These are phyloP conservation scores for Iris pallida DNA, from an alignment of 116 monocot species.

Conservation along the genomic window DNA sequence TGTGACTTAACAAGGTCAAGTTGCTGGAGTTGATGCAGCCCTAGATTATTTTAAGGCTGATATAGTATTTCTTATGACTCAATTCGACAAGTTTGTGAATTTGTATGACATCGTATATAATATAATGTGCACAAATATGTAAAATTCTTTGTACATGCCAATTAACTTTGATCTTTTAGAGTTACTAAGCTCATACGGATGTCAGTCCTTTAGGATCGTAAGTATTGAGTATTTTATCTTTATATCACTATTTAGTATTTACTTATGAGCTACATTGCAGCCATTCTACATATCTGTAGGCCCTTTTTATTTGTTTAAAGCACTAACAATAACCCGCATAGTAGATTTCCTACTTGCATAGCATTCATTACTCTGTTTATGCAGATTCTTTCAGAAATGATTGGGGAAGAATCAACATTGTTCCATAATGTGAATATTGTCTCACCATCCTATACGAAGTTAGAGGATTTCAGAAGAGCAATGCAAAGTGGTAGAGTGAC, in stretches of 20 bases:
- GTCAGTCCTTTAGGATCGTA: too few relatives aligned
- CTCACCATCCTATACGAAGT: slow-evolving; percentile 45
- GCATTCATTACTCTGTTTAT: background rate
- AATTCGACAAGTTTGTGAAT: slow-evolving; percentile 52
- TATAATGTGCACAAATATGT: background rate
- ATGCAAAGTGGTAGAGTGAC: slow-evolving; percentile 33
- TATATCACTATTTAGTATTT: too few relatives aligned
- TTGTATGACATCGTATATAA: background rate
- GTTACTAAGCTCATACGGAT: too few relatives aligned
- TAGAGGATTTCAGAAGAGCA: slow-evolving; percentile 66
- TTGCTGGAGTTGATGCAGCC: slow-evolving; percentile 80
- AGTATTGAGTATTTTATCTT: too few relatives aligned
- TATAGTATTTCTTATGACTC: slow-evolving; percentile 57
- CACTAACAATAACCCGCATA: too few relatives aligned
- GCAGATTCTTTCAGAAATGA: slow-evolving; percentile 80
- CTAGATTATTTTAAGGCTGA: slow-evolving; percentile 73
- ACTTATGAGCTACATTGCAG: too few relatives aligned
- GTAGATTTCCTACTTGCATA: background rate
- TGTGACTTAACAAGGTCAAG: slow-evolving; percentile 74
- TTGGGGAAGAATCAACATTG: slow-evolving; percentile 44
- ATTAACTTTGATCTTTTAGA: background rate
- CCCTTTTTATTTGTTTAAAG: background rate
- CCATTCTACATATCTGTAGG: background rate
- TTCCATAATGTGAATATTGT: slow-evolving; percentile 75
- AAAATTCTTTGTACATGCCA: background rate